A percentile compares a stretch with the other conserved stretches of the same genome.
Conservation (phyloP, 345 rosid genomes). For the Euclidium syriacum region DNA sequence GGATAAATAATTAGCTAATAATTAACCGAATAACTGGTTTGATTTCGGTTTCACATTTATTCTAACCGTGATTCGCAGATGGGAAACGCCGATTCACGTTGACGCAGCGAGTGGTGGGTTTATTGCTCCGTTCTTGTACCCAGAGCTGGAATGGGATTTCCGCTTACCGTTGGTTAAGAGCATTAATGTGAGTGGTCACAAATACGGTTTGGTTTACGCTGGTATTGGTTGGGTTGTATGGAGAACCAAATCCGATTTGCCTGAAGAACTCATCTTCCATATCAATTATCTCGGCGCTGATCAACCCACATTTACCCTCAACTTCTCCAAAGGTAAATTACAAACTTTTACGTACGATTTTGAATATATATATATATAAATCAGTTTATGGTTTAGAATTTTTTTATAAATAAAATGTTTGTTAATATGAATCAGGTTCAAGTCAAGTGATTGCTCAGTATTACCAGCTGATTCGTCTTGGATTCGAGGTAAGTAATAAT, state of each 20-base stretch:
- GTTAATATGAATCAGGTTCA: conserved; percentile 19
- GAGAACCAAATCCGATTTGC: conserved; percentile 45
- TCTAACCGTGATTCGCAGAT: conserved; percentile 8
- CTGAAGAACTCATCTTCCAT: conserved; percentile 44
- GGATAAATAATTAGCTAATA: not conserved
- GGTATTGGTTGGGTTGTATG: conserved; percentile 44
- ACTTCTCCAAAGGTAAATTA: conserved; percentile 37
- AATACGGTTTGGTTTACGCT: no score
- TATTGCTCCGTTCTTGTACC: conserved; percentile 41
- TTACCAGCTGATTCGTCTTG: conserved; percentile 36
- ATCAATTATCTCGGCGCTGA: no score
- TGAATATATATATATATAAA: no score
- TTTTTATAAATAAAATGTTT: not conserved
- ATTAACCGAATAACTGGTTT: not conserved
- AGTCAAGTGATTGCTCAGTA: not conserved
- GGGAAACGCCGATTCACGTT: conserved; percentile 45
- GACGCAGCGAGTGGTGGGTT: no score
- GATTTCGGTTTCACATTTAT: not conserved
- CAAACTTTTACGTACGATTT: no score
- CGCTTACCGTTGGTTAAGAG: conserved; percentile 40
- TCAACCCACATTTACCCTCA: conserved; percentile 46
- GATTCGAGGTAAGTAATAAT: not conserved
- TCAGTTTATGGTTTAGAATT: no score
- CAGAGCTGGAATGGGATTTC: conserved; percentile 48
- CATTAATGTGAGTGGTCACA: conserved; percentile 43